Conservation (phyloP, 108 stramenopile species). For the Stephanodiscus triporus region DNA sequence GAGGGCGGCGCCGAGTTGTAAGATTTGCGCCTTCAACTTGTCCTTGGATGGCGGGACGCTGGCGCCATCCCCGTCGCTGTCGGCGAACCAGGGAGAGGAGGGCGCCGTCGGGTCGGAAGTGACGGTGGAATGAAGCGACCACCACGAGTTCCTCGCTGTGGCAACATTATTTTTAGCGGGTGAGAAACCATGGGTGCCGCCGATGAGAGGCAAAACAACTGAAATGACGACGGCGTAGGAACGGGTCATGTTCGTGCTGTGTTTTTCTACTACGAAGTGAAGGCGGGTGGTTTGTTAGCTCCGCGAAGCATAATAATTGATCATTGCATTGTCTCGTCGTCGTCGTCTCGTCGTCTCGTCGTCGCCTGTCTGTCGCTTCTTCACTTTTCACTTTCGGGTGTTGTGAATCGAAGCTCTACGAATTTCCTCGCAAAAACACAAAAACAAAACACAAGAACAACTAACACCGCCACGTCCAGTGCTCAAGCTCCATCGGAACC, state of each 20-base stretch:
- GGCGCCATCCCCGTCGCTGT: not conserved
- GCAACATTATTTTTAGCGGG: not conserved
- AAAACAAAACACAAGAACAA: too few species aligned
- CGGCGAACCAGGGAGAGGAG: conserved; percentile 46
- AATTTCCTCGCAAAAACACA: too few species aligned
- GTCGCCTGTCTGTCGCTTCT: too few species aligned
- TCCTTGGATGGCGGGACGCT: conserved; percentile 18
- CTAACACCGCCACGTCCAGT: not conserved
- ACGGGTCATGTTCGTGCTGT: not conserved
- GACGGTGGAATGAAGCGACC: not conserved
- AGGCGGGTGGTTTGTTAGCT: not conserved
- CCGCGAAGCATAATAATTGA: too few species aligned
- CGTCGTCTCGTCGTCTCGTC: too few species aligned
- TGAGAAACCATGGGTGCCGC: not conserved
- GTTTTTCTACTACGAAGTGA: too few species aligned
- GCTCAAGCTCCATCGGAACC: not conserved
- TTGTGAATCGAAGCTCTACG: too few species aligned
- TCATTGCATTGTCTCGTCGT: too few species aligned
- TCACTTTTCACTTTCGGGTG: too few species aligned
- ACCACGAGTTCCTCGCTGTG: not conserved
- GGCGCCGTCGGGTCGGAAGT: not conserved
- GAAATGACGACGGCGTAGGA: not conserved
- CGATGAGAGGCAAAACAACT: not conserved
- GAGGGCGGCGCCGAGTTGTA: conserved; percentile 84
- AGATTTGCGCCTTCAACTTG: conserved; percentile 70